These are phyloP conservation scores for Gracilaria domingensis DNA, from an alignment of 23 red algal species.

Conservation along the genomic window DNA sequence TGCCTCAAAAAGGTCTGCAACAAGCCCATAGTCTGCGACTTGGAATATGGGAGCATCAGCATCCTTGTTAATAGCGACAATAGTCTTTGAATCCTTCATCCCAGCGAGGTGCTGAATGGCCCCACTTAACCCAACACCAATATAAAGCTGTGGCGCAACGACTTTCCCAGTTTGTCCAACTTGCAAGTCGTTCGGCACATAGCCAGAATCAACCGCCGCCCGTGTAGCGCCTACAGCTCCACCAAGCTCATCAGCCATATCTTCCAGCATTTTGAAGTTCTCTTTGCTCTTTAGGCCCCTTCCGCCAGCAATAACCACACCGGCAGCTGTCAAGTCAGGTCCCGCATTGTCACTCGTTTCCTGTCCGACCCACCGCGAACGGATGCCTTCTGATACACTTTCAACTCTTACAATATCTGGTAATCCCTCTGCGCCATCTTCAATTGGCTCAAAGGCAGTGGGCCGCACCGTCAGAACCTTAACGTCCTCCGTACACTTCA, in stretches of 20 bases:
- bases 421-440: slow-evolving; percentile 24
- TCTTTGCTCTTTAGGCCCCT: slow-evolving; percentile 86
- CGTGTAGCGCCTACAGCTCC: slow-evolving; percentile 95
- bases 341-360: slow-evolving; percentile 45
- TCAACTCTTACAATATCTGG: slow-evolving; percentile 42
- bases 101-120: slow-evolving; percentile 99
- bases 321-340: slow-evolving; percentile 80
- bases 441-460: slow-evolving; percentile 80
- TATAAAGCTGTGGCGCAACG: slow-evolving; percentile 95
- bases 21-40: slow-evolving; percentile 95
- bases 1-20: slow-evolving; percentile 96
- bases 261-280: slow-evolving; percentile 89
- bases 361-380: slow-evolving; percentile 71
- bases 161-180: slow-evolving; percentile 98
- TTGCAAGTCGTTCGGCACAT: slow-evolving; percentile 95
- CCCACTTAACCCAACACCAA: slow-evolving; percentile 90
- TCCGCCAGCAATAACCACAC: slow-evolving; percentile 90
- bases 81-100: slow-evolving; percentile 96
- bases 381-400: background rate
- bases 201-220: slow-evolving; percentile 94
- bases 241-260: slow-evolving; percentile 80
- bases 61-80: slow-evolving; percentile 99
- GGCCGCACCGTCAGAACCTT: slow-evolving; percentile 83
- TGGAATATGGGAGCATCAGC: slow-evolving; percentile 96
- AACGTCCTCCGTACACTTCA: slow-evolving; percentile 66